Evolutionary conservation across 768 basidiomycete species (phyloP).

Genomic region (Panellus pusillus): DNA sequence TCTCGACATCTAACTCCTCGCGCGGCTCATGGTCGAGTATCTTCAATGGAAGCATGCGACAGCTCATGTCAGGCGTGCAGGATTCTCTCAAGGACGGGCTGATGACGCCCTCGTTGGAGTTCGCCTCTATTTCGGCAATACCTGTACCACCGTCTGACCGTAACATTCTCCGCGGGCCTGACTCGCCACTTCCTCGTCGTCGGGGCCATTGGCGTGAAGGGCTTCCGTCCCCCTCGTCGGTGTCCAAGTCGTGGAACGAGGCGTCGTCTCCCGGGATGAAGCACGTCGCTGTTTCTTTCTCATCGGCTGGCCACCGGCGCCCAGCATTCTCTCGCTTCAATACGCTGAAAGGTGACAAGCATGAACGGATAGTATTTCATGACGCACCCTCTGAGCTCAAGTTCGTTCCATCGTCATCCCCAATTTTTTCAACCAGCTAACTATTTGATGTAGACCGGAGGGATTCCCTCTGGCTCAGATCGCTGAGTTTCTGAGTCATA

Average conservation of each 20-base stretch:
- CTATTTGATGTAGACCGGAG: slow-evolving; percentile 18
- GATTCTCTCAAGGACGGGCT: slow-evolving; percentile 49
- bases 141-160: slow-evolving; percentile 28
- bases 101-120: slow-evolving; percentile 37
- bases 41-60: slow-evolving; percentile 66
- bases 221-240: slow-evolving; percentile 26
- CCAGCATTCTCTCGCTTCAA: slow-evolving; percentile 44
- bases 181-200: slow-evolving; percentile 29
- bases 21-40: slow-evolving; percentile 81
- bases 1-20: slow-evolving; percentile 61
- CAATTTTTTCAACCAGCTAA: slow-evolving; percentile 8
- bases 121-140: slow-evolving; percentile 19
- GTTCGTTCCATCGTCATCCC: not conserved
- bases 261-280: slow-evolving; percentile 31
- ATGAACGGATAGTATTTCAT: slow-evolving; percentile 38
- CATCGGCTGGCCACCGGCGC: slow-evolving; percentile 43
- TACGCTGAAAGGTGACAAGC: slow-evolving; percentile 25
- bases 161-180: slow-evolving; percentile 23
- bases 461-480: slow-evolving; percentile 40
- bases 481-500: slow-evolving; percentile 49
- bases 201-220: slow-evolving; percentile 28
- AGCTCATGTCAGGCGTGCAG: slow-evolving; percentile 65
- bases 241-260: slow-evolving; percentile 64
- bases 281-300: slow-evolving; percentile 38
- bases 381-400: slow-evolving; percentile 23